Conservation (phyloP, 768 basidiomycete genomes). For the Phylloporus sp. region DNA sequence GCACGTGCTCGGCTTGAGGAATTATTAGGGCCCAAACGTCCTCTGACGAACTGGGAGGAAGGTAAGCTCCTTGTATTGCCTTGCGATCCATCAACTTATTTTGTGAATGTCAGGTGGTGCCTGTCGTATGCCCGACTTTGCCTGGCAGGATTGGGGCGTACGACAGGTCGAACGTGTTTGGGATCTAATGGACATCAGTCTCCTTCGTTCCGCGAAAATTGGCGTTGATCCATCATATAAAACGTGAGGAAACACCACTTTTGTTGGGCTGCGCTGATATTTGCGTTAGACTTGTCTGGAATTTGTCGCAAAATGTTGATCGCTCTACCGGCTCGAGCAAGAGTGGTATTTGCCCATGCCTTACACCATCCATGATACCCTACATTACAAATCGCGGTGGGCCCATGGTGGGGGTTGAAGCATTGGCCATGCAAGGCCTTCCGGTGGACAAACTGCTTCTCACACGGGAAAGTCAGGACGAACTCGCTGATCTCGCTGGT, state of each 20-base stretch:
- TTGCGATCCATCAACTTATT: neutral
- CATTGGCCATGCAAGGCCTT: slow-evolving; percentile 90
- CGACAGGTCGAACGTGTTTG: slow-evolving; percentile 92
- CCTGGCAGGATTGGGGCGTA: slow-evolving; percentile 93
- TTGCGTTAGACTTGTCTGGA: slow-evolving; percentile 76
- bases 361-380: slow-evolving; percentile 95
- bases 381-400: slow-evolving; percentile 95
- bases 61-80: slow-evolving; percentile 40
- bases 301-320: slow-evolving; percentile 95
- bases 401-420: slow-evolving; percentile 91
- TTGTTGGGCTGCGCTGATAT: neutral
- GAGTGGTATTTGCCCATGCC: slow-evolving; percentile 84
- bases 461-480: slow-evolving; percentile 90
- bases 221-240: slow-evolving; percentile 87
- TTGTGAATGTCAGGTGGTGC: slow-evolving; percentile 53
- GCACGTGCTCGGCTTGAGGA: slow-evolving; percentile 85
- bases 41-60: slow-evolving; percentile 92
- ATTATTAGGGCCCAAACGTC: slow-evolving; percentile 73
- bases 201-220: slow-evolving; percentile 73
- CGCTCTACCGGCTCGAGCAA: slow-evolving; percentile 78
- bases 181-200: slow-evolving; percentile 91
- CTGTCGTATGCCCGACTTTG: slow-evolving; percentile 83
- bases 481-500: slow-evolving; percentile 90
- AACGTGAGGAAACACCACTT: slow-evolving; percentile 54
- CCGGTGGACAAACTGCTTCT: slow-evolving; percentile 89